These are phyloP conservation scores for Aspergillus pseudoglaucus DNA, from an alignment of 2,329 filamentous ascomycete genomes.

Conservation along the genomic window DNA sequence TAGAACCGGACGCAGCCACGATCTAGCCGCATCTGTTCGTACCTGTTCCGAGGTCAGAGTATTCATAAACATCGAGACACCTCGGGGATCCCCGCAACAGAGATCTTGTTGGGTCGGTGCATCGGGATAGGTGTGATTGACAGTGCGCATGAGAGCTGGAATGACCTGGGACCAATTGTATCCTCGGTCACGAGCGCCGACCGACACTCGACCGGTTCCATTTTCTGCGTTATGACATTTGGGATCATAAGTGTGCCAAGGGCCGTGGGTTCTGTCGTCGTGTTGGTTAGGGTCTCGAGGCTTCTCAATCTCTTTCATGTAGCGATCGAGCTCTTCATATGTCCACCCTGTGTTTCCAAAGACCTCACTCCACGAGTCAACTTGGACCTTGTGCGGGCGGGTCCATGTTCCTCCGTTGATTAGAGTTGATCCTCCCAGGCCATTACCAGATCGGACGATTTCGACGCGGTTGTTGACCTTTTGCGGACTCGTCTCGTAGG, in stretches of 20 bases:
- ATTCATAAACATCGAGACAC: conserved; percentile 26
- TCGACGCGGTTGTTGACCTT: conserved; percentile 15
- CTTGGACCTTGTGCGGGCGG: conserved; percentile 18
- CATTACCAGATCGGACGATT: conserved; percentile 17
- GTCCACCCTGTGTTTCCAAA: conserved; percentile 42
- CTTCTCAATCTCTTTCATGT: conserved; percentile 39
- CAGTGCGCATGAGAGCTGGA: conserved; percentile 17
- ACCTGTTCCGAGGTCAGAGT: conserved; percentile 16
- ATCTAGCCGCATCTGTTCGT: conserved; percentile 21
- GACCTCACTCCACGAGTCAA: conserved; percentile 22
- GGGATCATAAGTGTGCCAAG: too few species aligned
- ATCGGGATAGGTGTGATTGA: conserved; percentile 1
- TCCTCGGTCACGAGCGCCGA: conserved; percentile 16
- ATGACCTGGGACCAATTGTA: conserved; percentile 16
- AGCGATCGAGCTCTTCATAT: conserved; percentile 42
- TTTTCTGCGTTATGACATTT: conserved; percentile 3
- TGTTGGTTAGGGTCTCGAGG: conserved; percentile 9
- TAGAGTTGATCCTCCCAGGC: conserved; percentile 24
- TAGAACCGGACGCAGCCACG: conserved; percentile 17
- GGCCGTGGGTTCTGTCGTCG: conserved; percentile 12
- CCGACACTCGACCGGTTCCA: conserved; percentile 18
- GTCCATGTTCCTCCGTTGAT: conserved; percentile 26
- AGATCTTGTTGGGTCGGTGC: conserved; percentile 15
- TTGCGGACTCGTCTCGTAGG: conserved; percentile 10
- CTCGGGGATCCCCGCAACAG: conserved; percentile 20